Evolutionary conservation across 2,329 filamentous ascomycete genomes (phyloP), one percentile per base, ranked within the genome.

Genomic region (Elsinoe ampelina): DNA sequence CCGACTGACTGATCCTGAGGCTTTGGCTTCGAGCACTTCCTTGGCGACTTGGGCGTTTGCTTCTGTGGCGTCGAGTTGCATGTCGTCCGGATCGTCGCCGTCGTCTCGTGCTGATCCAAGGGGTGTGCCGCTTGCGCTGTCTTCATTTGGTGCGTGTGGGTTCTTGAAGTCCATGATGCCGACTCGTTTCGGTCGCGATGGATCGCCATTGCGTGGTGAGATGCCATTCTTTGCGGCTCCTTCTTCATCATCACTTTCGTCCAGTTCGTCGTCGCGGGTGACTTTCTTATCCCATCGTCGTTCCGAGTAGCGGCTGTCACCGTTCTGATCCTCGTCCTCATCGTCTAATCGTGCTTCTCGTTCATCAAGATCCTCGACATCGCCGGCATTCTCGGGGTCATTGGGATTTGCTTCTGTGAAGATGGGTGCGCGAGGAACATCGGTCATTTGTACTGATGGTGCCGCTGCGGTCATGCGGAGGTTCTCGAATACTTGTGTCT

Each of bases 241-340:
- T 10, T 95, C 89, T 64, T 97, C 92, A 59, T 95, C 89, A 59
- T 95, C 90, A 61, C 88, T 95, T 42, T 93, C 87, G 58, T 90
- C 87, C 42, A 91, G 82, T 67, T 96, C 92, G 63, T 87, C 87
- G 6, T 88, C 82, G 11, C 61, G 62, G 58, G 87, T 82, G 22
- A 89, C 80, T 50, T 81, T 84, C 70, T 90, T 84, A 61, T 97
- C 92, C 77, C 87, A 90, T 61, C 85, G 82, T 35, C 88, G 85
- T 69, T 93, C 81, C 0, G 89, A 95, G 71, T 85, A 83, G 22
- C 92, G 85, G 57, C 81, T 81, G 67, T 97, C 92, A 63, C 88
- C 86, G 68, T 93, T 90, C 55, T 89, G 88, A 61, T 97, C 91
- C 1, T 88, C 63, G 61, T 97, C 91, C 8, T 89, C 63, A 62